Base-by-base conservation (phyloP, 1,139 yeast species). In the Taiozyma onychis region DNA sequence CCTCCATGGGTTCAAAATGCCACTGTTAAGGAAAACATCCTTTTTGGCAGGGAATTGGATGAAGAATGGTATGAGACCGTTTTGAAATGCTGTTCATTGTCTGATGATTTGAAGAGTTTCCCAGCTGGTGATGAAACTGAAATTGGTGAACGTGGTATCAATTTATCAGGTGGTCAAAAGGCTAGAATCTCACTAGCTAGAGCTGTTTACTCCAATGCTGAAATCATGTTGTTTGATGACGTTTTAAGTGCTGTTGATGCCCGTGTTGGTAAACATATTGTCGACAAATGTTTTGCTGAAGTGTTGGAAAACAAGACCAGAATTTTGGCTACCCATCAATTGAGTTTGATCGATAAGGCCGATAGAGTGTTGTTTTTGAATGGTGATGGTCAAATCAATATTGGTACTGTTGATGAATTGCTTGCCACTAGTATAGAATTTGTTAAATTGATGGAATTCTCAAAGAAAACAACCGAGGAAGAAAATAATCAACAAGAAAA, bases 1-100 rank as follows among this genome's bases (percentile, higher is more conserved):
- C 93, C 95, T 44, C 91, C 95, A 13, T 89, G 97, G 97, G 81
- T 88, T 50, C 95, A 86, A 66, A 89, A 88, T 63, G 83, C 89
- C 2, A 85, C 95, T 1, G 85, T 88, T 6, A 75, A 78, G 56
- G 85, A 87, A 35, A 89, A 90, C 61, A 88, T 89, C 51, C 53
- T 77, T 0, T 90, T 89, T 68, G 97, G 96, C 2, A 63, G 71
- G 7, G 76, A 75, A 1, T 84, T 63, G 53, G 83, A 86, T 51
- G 72, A 75, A 51, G 66, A 70, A 9, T 74, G 72, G 61, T 89
- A 89, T 60, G 68, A 76, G 1, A 66, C 70, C 11, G 83, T 85
- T 6, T 64, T 89, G 32, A 68, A 73, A 39, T 83, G 82, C 2
- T 88, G 96, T 66, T 78, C 88, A 1, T 74, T 89, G 51, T 72